These are phyloP conservation scores for Amanita rimosa DNA, from an alignment of 768 basidiomycete genomes.

Conservation along the genomic window DNA sequence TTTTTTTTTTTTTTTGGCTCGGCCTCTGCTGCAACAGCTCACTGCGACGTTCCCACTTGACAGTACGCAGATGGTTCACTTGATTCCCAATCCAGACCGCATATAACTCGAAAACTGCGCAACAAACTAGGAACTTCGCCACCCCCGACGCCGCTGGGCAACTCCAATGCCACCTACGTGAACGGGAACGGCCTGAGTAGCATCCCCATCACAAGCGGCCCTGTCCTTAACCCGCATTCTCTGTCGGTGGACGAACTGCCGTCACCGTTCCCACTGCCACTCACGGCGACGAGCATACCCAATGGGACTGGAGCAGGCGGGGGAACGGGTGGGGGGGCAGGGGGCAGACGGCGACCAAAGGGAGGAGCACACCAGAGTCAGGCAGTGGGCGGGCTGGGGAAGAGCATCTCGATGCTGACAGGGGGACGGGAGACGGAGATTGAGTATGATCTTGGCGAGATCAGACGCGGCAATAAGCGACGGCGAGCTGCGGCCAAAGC, in stretches of 20 bases:
- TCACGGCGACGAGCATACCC: slow-evolving; percentile 43
- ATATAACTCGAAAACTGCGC: slow-evolving; percentile 75
- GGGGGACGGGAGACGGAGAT: slow-evolving; percentile 57
- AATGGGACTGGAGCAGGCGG: slow-evolving; percentile 14
- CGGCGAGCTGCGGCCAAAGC: slow-evolving; percentile 23
- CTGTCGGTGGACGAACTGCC: slow-evolving; percentile 80
- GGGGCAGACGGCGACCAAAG: slow-evolving; percentile 38
- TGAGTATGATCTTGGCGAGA: slow-evolving; percentile 69
- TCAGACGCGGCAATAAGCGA: slow-evolving; percentile 63
- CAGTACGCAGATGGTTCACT: slow-evolving; percentile 49
- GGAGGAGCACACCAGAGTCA: slow-evolving; percentile 45
- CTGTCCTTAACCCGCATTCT: slow-evolving; percentile 73
- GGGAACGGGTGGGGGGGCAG: slow-evolving; percentile 21
- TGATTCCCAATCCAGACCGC: slow-evolving; percentile 67
- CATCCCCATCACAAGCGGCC: slow-evolving; percentile 45
- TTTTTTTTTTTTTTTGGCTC: slow-evolving; percentile 28
- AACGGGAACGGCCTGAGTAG: slow-evolving; percentile 19
- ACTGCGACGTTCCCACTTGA: neutral
- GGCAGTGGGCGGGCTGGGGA: slow-evolving; percentile 59
- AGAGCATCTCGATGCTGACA: slow-evolving; percentile 50
- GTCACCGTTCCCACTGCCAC: slow-evolving; percentile 71
- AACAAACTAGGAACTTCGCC: slow-evolving; percentile 74
- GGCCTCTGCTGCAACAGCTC: slow-evolving; percentile 4
- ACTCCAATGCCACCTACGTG: slow-evolving; percentile 9
- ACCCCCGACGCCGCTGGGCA: slow-evolving; percentile 58